Evolutionary conservation across 1,284 basidiomycete genomes (phyloP).

Genomic region (Leccinum fallax): DNA sequence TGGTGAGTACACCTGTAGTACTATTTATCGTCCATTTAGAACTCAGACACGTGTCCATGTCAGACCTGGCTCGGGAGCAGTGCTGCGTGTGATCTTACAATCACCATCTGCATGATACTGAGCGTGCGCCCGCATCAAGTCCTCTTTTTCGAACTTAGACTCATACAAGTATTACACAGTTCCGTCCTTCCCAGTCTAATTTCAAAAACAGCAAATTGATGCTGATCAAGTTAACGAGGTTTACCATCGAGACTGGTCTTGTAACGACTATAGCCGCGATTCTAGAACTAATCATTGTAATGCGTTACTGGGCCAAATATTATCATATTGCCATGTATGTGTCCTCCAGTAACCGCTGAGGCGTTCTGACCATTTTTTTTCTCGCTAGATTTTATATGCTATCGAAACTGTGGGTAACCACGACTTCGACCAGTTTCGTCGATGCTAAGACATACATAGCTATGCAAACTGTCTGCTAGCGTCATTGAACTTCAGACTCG

Average conservation of each 20-base stretch:
- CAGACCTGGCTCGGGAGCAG: not conserved
- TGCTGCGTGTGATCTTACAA: not conserved
- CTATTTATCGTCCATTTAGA: not conserved
- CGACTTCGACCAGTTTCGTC: too few species aligned
- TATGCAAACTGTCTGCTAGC: conserved; percentile 1
- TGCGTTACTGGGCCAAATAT: not conserved
- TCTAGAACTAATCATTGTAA: not conserved
- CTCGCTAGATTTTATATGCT: conserved; percentile 9
- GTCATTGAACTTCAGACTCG: too few species aligned
- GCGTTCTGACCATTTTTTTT: not conserved
- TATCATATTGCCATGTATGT: conserved; percentile 14
- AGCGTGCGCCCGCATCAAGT: fast-evolving
- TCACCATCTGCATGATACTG: not conserved
- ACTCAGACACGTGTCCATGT: not conserved
- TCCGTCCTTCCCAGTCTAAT: not conserved
- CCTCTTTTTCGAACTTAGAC: not conserved
- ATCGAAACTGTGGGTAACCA: conserved; percentile 15
- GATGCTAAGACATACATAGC: not conserved
- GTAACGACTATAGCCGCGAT: not conserved
- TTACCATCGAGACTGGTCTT: not conserved
- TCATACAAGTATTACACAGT: not conserved
- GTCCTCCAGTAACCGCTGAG: not conserved
- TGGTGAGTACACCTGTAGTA: not conserved
- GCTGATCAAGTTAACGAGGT: not conserved
- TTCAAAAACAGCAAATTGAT: not conserved